Evolutionary conservation across 176 grass and related monocot genomes (phyloP), one percentile per base, ranked within the genome.

Genomic region (Ampelocalamus luodianensis): DNA sequence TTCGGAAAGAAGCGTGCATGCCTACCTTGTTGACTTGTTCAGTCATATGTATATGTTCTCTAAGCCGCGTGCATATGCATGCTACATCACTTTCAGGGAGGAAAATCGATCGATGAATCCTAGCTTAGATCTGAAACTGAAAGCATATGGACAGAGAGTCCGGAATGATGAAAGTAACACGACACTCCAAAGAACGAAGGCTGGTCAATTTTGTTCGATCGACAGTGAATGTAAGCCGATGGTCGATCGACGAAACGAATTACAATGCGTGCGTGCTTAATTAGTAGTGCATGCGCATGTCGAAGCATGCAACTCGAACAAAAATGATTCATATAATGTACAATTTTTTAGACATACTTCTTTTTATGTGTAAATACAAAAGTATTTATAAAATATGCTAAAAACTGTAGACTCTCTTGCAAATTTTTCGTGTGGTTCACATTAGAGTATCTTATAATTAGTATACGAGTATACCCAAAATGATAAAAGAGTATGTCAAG

Each of bases 111-210:
- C 59, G 29, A 29, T 29, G 29, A 67, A 44, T n/a, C n/a, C n/a
- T n/a, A n/a, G n/a, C n/a, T n/a, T n/a, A n/a, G n/a, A n/a, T 83
- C 74, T 61, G 53, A 32, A 42, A 23, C 49, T 48, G 10, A 83
- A 10, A 79, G n/a, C 54, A 61, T 29, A 29, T 78, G 55, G 0
- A 22, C 23, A 14, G 46, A 38, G 24, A 24, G 15, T 20, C 60
- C 10, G 29, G 7, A 80, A 89, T 79, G 87, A 85, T 89, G 80
- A 15, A 37, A 54, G 60, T 44, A 5, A 6, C 51, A 42, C 23
- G 37, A 24, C 83, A 32, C n/a, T 32, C 55, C 16, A 68, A 24
- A 62, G 20, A 79, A 34, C 10, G 70, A 48, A 36, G 8, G 8
- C 68, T 13, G 23, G 42, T 26, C 34, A 7, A 58, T 27, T 60